phyloP scores from a whole-genome alignment of 306 rosid genomes.

The Datisca glomerata region DNA sequence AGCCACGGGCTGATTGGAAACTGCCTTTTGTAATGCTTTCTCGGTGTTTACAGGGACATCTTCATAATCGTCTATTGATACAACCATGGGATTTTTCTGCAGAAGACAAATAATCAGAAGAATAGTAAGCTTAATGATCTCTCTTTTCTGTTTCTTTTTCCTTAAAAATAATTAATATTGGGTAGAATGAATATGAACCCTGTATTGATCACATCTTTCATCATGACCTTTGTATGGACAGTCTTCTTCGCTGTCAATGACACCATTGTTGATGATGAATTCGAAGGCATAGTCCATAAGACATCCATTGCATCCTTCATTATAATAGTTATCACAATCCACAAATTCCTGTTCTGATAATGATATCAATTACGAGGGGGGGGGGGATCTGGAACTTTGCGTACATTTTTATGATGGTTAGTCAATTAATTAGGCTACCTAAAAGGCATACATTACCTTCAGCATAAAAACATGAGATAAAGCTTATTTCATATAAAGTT shows the following conservation, averaged over 20 bases:
- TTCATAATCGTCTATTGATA: not conserved
- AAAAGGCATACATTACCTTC: too few relatives aligned
- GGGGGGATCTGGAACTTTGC: too few relatives aligned
- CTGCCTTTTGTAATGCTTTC: not conserved
- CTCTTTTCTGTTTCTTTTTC: too few relatives aligned
- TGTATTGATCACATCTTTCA: not conserved
- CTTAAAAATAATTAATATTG: not conserved
- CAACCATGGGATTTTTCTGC: not conserved
- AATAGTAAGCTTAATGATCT: not conserved
- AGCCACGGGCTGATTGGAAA: not conserved
- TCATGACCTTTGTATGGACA: slow-evolving; percentile 1
- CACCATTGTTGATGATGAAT: slow-evolving; percentile 2
- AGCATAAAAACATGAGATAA: too few relatives aligned
- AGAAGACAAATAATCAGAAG: not conserved
- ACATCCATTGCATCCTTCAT: slow-evolving; percentile 2
- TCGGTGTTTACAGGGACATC: not conserved
- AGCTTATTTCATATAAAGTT: too few relatives aligned
- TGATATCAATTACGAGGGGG: not conserved
- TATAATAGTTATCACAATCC: not conserved
- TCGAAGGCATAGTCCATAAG: not conserved
- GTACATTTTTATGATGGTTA: too few relatives aligned
- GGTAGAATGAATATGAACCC: too few relatives aligned
- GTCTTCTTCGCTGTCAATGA: slow-evolving; percentile 1
- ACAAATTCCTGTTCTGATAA: slow-evolving; percentile 3
- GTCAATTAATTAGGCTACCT: too few relatives aligned